Base-by-base conservation (phyloP, 2,329 filamentous ascomycete genomes). In the Tolypocladium capitatum region DNA sequence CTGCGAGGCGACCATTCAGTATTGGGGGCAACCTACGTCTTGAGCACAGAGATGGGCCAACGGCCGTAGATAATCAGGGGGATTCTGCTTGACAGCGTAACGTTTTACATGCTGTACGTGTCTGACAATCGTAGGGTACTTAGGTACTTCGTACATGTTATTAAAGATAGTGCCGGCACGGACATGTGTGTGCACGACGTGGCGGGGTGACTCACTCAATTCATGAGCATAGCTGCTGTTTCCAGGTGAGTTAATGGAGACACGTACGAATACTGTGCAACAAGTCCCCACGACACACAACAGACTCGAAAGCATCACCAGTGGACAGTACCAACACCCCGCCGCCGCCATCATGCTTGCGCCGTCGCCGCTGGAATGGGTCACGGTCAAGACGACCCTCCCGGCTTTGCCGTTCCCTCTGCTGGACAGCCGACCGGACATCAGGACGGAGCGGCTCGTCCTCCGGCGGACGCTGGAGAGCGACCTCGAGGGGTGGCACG, bases 391-490 rank as follows among this genome's bases (percentile, higher is more conserved):
- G 58, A 74, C 74, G 21, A 73, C 68, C 1, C 61, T 73, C 11
- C 75, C 76, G 1, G 56, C 59, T 13, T 47, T 49, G 3, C 70
- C 70, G 0, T 58, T 73, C 2, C 73, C 69, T 5, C 60, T 64
- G 4, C 67, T 65, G 47, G 48, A 55, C 14, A 59, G 63, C 21
- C 66, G 74, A 7, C 47, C 59, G 8, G 57, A 61, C 2, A 65
- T 78, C 47, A 58, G 54, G 44, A 82, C 80, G 3, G 61, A 71
- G 45, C 72, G 80, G 7, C 68, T 85, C 20, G 56, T 76, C 27
- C 60, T 84, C 46, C 68, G 79, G 16, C 73, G 74, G 2, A 61
- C 76, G 35, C 55, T 56, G 1, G 60, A 68, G 18, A 63, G 69
- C 3, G 80, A 85, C 59, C 63, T 76, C 2, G 61, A 65, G 1